Base-by-base conservation (phyloP, 2,329 filamentous ascomycete genomes). In the Xylaria hypoxylon region DNA sequence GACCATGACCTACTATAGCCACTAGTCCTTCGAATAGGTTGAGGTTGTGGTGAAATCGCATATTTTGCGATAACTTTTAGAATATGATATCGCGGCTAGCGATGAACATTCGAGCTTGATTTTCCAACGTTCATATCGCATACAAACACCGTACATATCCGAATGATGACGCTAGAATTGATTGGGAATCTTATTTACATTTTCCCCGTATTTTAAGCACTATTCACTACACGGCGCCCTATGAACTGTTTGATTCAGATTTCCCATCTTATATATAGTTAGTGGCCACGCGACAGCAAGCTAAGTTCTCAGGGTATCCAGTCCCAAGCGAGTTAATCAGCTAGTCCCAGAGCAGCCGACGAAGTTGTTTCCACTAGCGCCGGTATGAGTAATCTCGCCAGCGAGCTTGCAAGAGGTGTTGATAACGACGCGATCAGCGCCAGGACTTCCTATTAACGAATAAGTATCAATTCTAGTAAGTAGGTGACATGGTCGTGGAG, bases 301-400 rank as follows among this genome's bases (percentile, higher is more conserved):
- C 2, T 10, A 26, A 35, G 17, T 19, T 33, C 31, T 52, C n/a
- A 5, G 19, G 10, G 11, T 40, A 10, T 17, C 10, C 2, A 6
- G 8, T 7, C 19, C n/a, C 19, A 33, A 7, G 22, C 3, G 22
- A 33, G n/a, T 15, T 10, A 28, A 33, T 58, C 71, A 75, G 48
- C 68, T 71, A 13, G 75, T 78, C 8, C 76, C 76, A 28, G 73
- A 74, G 78, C 90, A 92, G n/a, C 82, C 85, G 62, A 92, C 88
- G 78, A 92, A 92, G 78, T 85, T 82, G 76, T 92, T 89, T 7
- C 88, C 88, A 57, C 84, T 87, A 19, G 90, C 90, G 31, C 90
- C 90, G 24, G 88, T 90, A 74, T 92, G 90, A 0, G 90, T 92
- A 68, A 92, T 90, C 31, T 85, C 80, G 42, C 89, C 90, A 15